Conservation (phyloP, 2,329 filamentous ascomycete genomes). For the Talaromyces sp. region DNA sequence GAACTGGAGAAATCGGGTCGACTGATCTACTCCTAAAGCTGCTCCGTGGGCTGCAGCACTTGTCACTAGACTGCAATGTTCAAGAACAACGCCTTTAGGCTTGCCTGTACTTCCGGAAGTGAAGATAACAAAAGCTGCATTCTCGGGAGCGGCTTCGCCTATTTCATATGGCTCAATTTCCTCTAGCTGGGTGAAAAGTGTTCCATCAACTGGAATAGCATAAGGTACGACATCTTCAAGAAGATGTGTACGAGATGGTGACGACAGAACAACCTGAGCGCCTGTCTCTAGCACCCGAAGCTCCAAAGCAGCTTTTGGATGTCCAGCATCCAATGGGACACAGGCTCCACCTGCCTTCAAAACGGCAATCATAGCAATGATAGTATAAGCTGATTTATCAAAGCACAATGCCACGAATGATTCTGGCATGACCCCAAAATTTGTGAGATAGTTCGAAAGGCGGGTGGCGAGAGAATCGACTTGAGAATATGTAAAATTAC, state of each 20-base stretch:
- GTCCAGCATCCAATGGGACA: slow-evolving; percentile 17
- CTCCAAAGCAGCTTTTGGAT: slow-evolving; percentile 15
- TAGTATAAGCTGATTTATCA: slow-evolving; percentile 20
- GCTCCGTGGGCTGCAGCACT: slow-evolving; percentile 30
- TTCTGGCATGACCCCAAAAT: slow-evolving; percentile 30
- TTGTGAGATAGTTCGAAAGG: slow-evolving; percentile 30
- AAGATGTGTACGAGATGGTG: slow-evolving; percentile 25
- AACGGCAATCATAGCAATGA: slow-evolving; percentile 20
- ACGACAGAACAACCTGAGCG: slow-evolving; percentile 16
- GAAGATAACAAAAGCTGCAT: slow-evolving; percentile 59
- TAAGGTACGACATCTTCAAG: slow-evolving; percentile 43
- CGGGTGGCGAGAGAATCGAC: slow-evolving; percentile 32
- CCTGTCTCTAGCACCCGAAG: slow-evolving; percentile 13
- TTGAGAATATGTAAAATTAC: slow-evolving; percentile 32
- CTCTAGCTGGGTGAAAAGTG: slow-evolving; percentile 18
- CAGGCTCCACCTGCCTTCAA: slow-evolving; percentile 22
- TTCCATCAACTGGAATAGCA: slow-evolving; percentile 31
- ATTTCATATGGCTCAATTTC: not conserved
- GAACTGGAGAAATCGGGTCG: slow-evolving; percentile 59
- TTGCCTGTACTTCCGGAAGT: slow-evolving; percentile 54
- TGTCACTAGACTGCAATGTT: slow-evolving; percentile 58
- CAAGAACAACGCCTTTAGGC: slow-evolving; percentile 59
- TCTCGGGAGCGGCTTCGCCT: slow-evolving; percentile 17
- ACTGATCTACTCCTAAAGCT: slow-evolving; percentile 48
- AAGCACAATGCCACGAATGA: slow-evolving; percentile 28